Conservation (phyloP, 2,329 filamentous ascomycete genomes). For the Sordariomycetes sp. region DNA sequence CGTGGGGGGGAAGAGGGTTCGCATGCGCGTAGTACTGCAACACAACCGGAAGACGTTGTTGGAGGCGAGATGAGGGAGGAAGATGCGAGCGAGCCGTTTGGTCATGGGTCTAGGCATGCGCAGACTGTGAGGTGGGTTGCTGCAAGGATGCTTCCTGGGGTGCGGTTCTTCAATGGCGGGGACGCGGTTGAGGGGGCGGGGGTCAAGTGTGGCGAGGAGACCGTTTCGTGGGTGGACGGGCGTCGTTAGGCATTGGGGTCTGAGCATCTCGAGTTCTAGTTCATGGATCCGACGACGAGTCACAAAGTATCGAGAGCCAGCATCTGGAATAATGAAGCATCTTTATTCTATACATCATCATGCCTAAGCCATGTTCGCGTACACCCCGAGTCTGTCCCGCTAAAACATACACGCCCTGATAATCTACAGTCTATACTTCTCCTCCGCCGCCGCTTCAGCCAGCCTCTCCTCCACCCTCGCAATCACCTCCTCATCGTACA, state of each 20-base stretch:
- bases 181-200: slow-evolving; percentile 33
- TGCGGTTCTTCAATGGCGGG: slow-evolving; percentile 37
- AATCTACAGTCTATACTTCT: slow-evolving; percentile 30
- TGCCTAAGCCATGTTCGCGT: neutral
- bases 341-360: neutral
- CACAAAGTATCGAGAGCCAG: no score
- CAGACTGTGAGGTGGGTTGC: slow-evolving; percentile 48
- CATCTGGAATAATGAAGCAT: no score
- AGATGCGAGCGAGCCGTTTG: slow-evolving; percentile 34
- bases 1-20: slow-evolving; percentile 8
- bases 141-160: slow-evolving; percentile 31
- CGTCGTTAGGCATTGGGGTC: neutral
- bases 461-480: slow-evolving; percentile 53
- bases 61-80: slow-evolving; percentile 23
- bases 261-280: neutral
- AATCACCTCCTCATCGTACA: slow-evolving; percentile 61
- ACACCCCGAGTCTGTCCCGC: neutral
- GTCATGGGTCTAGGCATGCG: slow-evolving; percentile 40
- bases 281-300: no score
- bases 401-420: neutral
- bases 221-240: neutral
- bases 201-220: slow-evolving; percentile 6
- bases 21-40: slow-evolving; percentile 12
- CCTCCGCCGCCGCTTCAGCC: slow-evolving; percentile 51
- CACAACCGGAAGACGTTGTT: slow-evolving; percentile 15